Evolutionary conservation across 1,284 basidiomycete genomes (phyloP), one percentile per base, ranked within the genome.

Genomic region (Boletus mariae): DNA sequence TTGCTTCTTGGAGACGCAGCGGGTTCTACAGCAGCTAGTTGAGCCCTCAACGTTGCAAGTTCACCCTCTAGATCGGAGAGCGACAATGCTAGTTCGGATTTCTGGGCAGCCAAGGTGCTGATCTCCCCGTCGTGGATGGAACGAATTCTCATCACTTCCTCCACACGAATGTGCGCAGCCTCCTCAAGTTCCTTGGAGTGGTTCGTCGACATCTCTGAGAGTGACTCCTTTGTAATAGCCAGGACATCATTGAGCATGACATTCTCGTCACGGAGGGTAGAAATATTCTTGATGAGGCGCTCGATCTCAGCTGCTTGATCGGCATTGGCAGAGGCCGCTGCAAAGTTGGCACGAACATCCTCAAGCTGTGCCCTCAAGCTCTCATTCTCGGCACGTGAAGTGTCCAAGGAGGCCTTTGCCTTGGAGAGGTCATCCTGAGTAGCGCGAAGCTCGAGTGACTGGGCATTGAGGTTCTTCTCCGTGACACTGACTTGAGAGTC

Each of bases 401-500:
- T 58, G 20, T 82, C 78, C 12, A 82, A 64, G 15, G 77, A 71
- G 1, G 77, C 66, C 69, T 92, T 92, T 8, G 87, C 78, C 71
- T 90, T 92, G 2, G 76, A 66, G 37, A 92, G 81, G 63, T 92
- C 90, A 56, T 92, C 89, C 61, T 85, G 82, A 0, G 90, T 90
- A 9, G 88, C 90, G 65, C 85, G 89, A 46, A 92, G 78, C 61
- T 92, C 87, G 37, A 90, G 69, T 48, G 71, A 80, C 58, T 84
- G 74, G 52, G 71, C 79, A 49, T 73, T 75, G 50, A 90, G 77
- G 63, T 82, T 78, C 71, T 91, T 88, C 67, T 87, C 82, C 20
- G 86, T 71, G 2, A 67, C 68, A 57, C 78, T 77, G 40, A 80
- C 73, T 61, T 87, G 78, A 28, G 75, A 74, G 49, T 84, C 82